Base-by-base conservation (phyloP, 805 yeast genomes). In the Candida broadrunensis region DNA sequence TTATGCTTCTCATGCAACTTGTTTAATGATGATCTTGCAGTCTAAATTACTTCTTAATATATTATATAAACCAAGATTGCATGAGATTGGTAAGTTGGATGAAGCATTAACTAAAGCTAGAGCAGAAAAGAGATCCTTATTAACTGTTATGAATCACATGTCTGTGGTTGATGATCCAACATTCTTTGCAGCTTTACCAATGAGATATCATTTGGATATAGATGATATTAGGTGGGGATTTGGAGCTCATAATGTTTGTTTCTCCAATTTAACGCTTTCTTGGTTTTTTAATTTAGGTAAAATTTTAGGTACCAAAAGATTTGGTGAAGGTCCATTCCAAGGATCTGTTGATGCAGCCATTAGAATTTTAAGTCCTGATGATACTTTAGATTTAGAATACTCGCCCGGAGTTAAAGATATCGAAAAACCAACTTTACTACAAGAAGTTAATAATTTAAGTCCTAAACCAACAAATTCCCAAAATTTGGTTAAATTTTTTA, bases 111-210 rank as follows among this genome's bases (percentile, higher is more conserved):
- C 71, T n/a, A 73, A 73, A 45, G 81, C 93, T 0, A 63, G 82
- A 36, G 49, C 52, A 1, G 91, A 89, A 51, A 79, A 84, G 44
- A 66, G 97, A 34, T 85, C 93, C 0, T 60, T 91, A 1, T 50
- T 91, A 46, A 91, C 98, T 0, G 75, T 88, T 13, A 88, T 88
- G 96, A 90, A 90, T 60, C 97, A 89, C 56, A 86, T 88, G 93
- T 83, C 90, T 2, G 85, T 77, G 24, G 85, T 88, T 18, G 99
- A 91, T 58, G 99, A 91, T 55, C 99, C 99, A 0, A 73, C 86
- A 26, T 66, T 88, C 33, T 91, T 95, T 87, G 96, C 95, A 0
- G 77, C 85, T 26, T 69, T 90, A 43, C 96, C 97, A 0, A 74
- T 82, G 77, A 71, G 79, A 29, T 78, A 77, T 50, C 85, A 78